Evolutionary conservation across 179 eudicot species (phyloP), one percentile per base, ranked within the genome.

Genomic region (Silene coronaria): DNA sequence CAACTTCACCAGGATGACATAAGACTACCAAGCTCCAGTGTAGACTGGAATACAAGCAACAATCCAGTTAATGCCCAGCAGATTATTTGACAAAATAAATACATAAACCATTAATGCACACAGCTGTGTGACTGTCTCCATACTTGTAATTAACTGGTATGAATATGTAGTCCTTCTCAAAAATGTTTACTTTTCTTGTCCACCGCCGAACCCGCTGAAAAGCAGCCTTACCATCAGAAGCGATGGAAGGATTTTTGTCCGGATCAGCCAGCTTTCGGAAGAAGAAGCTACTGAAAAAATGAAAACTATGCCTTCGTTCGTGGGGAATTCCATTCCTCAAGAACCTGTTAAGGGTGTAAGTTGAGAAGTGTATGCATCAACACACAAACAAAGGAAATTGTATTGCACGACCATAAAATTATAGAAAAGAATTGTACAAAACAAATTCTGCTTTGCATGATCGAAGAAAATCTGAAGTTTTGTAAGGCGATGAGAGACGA

Each of bases 171-270:
- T 93, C 99, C 88, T 93, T 93, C 71, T 88, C 93, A 79, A 96
- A 94, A 59, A 96, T 77, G 62, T 96, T 87, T 74, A 96, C 86
- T 88, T 93, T 96, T 84, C 98, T 86, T 24, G 99, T 93, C 99
- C 99, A 96, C 83, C 91, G 93, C 48, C 98, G 96, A 83, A 96
- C 98, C 79, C 99, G 91, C 78, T 80, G 97, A 85, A 91, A 96
- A 74, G 93, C 98, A 80, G 97, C 97, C 85, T 82, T 87, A 85
- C 92, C 88, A 42, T 93, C 94, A 77, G 84, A 86, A 69, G 85
- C 84, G 79, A 96, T 85, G 12, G 86, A 75, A 26, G 97, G 88
- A 75, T 88, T 90, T 84, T 91, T 96, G 77, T 93, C 98, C 67
- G 87, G 90, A 83, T 96, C 99, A 75, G 91, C 92, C 72, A 96